These are phyloP conservation scores for Mangifera indica DNA, from an alignment of 345 rosid genomes.

Conservation along the genomic window DNA sequence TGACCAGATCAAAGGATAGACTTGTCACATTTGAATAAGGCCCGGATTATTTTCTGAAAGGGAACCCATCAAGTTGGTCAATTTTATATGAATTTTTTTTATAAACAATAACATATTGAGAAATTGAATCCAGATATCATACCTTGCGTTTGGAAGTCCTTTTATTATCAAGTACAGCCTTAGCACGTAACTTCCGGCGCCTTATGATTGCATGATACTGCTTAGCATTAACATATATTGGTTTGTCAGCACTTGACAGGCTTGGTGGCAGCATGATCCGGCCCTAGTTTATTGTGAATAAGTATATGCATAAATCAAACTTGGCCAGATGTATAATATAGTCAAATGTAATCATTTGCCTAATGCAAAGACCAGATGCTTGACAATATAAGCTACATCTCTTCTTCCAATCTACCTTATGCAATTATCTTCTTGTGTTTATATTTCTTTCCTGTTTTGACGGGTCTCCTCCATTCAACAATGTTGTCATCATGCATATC, in stretches of 20 bases:
- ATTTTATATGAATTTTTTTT: neutral
- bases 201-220: conserved; percentile 94
- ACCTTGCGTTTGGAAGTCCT: conserved; percentile 61
- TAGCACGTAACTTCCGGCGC: conserved; percentile 85
- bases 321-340: neutral
- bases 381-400: neutral
- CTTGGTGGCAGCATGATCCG: conserved; percentile 81
- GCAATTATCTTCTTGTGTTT: neutral
- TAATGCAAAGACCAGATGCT: neutral
- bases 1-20: neutral
- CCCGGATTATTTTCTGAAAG: neutral
- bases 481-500: too few species aligned
- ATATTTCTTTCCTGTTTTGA: neutral
- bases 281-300: conserved; percentile 41
- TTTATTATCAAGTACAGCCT: conserved; percentile 69
- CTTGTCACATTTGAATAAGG: neutral
- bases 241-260: conserved; percentile 67
- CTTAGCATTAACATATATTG: conserved; percentile 90
- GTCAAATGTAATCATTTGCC: neutral
- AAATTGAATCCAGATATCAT: conserved; percentile 11
- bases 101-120: conserved; percentile 6
- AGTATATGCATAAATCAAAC: neutral
- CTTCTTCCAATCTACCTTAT: neutral
- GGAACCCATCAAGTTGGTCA: neutral
- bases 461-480: too few species aligned